A percentile compares a stretch with the other conserved stretches of the same genome.
Conservation (phyloP, 2,329 filamentous ascomycete genomes). For the Cordyceps militaris region DNA sequence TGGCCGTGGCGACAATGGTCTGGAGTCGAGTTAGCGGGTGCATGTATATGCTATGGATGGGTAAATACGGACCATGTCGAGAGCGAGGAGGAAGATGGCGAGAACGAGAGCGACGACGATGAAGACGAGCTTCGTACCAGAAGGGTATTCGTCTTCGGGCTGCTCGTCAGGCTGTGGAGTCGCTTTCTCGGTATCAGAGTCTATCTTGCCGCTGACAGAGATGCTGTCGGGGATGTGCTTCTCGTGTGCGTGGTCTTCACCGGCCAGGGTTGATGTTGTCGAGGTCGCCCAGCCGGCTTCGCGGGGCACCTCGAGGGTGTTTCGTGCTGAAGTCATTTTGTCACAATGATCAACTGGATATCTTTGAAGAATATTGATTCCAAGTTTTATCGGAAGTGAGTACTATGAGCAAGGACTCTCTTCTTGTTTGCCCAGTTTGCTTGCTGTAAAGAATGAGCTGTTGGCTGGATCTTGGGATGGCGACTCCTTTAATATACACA, state of each 20-base stretch:
- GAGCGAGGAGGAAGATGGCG: slow-evolving; percentile 14
- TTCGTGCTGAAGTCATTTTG: slow-evolving; percentile 3
- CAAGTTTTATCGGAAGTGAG: not conserved
- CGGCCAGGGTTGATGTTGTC: slow-evolving; percentile 6
- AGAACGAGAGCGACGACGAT: slow-evolving; percentile 16
- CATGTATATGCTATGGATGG: not conserved
- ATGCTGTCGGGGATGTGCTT: not conserved
- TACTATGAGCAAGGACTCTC: not conserved
- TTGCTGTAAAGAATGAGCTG: not conserved
- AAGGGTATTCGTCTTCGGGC: slow-evolving; percentile 10
- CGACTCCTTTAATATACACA: not conserved
- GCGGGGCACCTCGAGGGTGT: slow-evolving; percentile 7
- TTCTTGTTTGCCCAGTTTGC: not conserved
- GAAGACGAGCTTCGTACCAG: slow-evolving; percentile 11
- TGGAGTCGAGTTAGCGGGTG: slow-evolving; percentile 13
- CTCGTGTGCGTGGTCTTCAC: slow-evolving; percentile 1
- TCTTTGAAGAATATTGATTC: not conserved
- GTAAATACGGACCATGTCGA: slow-evolving; percentile 12
- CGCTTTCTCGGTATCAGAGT: not conserved
- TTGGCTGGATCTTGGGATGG: not conserved
- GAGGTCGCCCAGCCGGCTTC: slow-evolving; percentile 7
- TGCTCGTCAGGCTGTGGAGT: not conserved
- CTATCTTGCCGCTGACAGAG: not conserved
- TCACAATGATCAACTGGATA: not conserved
- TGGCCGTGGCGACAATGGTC: slow-evolving; percentile 43